Conservation (phyloP, 2,329 filamentous ascomycete genomes). For the Colletotrichum agaves region DNA sequence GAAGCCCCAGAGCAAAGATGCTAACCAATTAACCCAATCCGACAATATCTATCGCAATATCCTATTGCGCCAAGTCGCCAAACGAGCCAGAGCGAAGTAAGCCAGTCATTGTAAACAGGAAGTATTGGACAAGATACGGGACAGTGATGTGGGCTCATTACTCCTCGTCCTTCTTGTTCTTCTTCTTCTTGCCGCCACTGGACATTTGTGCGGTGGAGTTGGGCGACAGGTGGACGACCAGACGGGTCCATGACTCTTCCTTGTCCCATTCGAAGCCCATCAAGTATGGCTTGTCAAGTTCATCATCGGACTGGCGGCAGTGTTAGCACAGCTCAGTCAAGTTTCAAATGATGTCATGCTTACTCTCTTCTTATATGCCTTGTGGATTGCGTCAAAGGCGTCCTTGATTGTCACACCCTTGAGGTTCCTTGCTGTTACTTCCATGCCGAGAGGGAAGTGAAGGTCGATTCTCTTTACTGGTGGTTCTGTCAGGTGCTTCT, state of each 20-base stretch:
- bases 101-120: constrained; percentile 46
- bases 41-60: constrained; percentile 57
- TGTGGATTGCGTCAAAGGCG: constrained; percentile 93
- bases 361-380: constrained; percentile 96
- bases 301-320: constrained; percentile 80
- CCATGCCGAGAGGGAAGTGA: constrained; percentile 87
- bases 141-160: constrained; percentile 40
- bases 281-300: constrained; percentile 87
- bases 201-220: constrained; percentile 63
- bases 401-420: constrained; percentile 98
- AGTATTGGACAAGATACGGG: constrained; percentile 54
- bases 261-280: constrained; percentile 97
- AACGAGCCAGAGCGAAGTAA: constrained; percentile 51
- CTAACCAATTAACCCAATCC: constrained; percentile 42
- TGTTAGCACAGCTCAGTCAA: not conserved
- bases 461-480: constrained; percentile 95
- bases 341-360: constrained; percentile 44
- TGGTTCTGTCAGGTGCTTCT: constrained; percentile 81
- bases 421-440: constrained; percentile 89
- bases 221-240: constrained; percentile 79
- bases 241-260: constrained; percentile 87
- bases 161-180: constrained; percentile 58
- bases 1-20: constrained; percentile 37
- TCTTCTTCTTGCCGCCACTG: constrained; percentile 71
- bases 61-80: constrained; percentile 54